Conservation (phyloP, 2,329 filamentous ascomycete species). For the Xylariaceae sp. region DNA sequence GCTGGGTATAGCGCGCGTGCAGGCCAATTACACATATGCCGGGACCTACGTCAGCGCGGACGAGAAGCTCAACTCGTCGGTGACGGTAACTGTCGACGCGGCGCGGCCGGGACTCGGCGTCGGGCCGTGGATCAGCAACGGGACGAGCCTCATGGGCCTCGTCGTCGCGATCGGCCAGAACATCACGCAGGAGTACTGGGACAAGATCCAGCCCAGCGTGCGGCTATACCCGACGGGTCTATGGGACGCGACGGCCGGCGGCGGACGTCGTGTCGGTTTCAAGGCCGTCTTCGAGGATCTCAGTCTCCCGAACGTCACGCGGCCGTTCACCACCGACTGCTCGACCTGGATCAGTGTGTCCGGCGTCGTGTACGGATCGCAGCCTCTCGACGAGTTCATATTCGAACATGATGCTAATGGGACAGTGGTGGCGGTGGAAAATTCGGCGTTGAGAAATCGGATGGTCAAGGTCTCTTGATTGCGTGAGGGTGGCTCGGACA, state of each 20-base stretch:
- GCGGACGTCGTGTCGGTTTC: constrained; percentile 28
- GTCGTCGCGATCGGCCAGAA: constrained; percentile 20
- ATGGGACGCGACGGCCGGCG: constrained; percentile 21
- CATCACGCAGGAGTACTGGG: constrained; percentile 17
- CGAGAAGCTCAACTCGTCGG: constrained; percentile 25
- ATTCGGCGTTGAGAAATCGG: constrained; percentile 22
- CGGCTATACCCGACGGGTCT: constrained; percentile 31
- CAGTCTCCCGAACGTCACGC: constrained; percentile 11
- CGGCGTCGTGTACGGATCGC: constrained; percentile 24
- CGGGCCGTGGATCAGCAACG: constrained; percentile 30
- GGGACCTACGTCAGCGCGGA: constrained; percentile 23
- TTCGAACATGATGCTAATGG: constrained; percentile 25
- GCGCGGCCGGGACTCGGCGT: constrained; percentile 28
- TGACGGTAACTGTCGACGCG: constrained; percentile 26
- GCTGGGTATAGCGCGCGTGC: constrained; percentile 21
- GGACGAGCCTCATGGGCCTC: constrained; percentile 29
- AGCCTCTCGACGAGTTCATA: constrained; percentile 26
- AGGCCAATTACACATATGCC: constrained; percentile 25
- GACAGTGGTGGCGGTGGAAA: constrained; percentile 24
- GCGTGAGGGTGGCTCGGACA: not conserved
- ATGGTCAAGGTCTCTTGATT: constrained; percentile 18
- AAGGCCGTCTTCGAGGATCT: constrained; percentile 33
- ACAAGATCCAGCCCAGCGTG: constrained; percentile 23
- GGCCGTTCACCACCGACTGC: constrained; percentile 25
- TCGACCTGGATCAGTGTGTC: constrained; percentile 23